Percentiles rank a stretch among this genome's conserved stretches.
phyloP scores from a whole-genome alignment of 75 land plant species.

The Pinus tabuliformis region DNA sequence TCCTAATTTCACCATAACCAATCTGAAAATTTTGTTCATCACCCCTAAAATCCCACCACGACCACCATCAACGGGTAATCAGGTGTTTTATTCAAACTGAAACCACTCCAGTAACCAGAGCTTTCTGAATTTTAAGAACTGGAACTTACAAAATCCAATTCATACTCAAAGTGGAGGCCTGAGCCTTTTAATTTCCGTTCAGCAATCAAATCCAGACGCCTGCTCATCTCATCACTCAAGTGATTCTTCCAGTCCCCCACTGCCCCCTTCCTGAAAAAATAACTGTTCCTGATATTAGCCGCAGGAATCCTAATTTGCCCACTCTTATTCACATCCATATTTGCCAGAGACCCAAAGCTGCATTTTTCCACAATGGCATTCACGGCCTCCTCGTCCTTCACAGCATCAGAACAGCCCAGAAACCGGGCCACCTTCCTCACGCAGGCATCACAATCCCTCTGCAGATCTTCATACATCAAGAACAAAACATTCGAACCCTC shows the following conservation, averaged over 20 bases:
- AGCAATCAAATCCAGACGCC: slow-evolving; percentile 16
- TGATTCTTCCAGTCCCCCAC: slow-evolving; percentile 36
- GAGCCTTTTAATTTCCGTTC: slow-evolving; percentile 24
- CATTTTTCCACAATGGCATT: slow-evolving; percentile 18
- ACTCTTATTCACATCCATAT: slow-evolving; percentile 14
- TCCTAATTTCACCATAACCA: too few relatives aligned
- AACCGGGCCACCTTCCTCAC: slow-evolving; percentile 27
- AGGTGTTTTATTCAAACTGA: too few relatives aligned
- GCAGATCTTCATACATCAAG: slow-evolving; percentile 31
- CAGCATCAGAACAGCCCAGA: slow-evolving; percentile 12
- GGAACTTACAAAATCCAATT: not conserved
- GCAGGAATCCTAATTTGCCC: slow-evolving; percentile 8
- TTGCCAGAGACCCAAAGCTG: slow-evolving; percentile 22
- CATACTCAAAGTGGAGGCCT: slow-evolving; percentile 11
- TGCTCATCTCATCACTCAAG: slow-evolving; percentile 21
- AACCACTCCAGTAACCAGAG: too few relatives aligned
- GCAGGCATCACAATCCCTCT: not conserved
- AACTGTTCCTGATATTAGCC: not conserved
- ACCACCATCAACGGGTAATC: too few relatives aligned
- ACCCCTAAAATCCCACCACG: too few relatives aligned
- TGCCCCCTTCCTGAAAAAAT: slow-evolving; percentile 20
- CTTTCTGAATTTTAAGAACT: too few relatives aligned
- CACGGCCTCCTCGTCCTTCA: not conserved
- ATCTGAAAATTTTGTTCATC: too few relatives aligned
- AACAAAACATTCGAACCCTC: slow-evolving; percentile 20